phyloP scores from a whole-genome alignment of 2,329 filamentous ascomycete species.

The Aureobasidium zeae region DNA sequence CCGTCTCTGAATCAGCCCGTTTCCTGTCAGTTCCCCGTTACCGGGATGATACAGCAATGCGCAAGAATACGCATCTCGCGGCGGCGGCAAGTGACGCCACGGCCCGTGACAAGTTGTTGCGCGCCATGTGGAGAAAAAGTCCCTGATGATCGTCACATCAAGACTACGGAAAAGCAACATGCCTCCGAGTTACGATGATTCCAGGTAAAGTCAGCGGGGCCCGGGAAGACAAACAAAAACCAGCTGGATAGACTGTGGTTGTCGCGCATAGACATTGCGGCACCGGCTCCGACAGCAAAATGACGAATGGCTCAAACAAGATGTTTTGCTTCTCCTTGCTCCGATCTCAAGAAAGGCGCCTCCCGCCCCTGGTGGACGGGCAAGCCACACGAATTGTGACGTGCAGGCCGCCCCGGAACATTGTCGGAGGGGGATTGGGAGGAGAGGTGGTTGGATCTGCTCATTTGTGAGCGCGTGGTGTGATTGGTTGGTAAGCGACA shows the following conservation, averaged over 20 bases:
- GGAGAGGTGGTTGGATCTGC: constrained; percentile 14
- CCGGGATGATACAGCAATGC: constrained; percentile 12
- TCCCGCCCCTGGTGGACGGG: constrained; percentile 6
- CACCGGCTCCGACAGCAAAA: background rate
- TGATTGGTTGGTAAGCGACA: constrained; percentile 13
- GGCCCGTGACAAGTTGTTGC: constrained; percentile 11
- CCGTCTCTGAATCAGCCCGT: constrained; percentile 5
- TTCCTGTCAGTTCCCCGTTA: constrained; percentile 12
- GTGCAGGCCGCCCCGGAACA: constrained; percentile 11
- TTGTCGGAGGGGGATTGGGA: constrained; percentile 6
- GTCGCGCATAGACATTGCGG: background rate
- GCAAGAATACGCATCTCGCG: constrained; percentile 9
- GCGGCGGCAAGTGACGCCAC: constrained; percentile 12
- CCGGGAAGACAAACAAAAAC: constrained; percentile 2
- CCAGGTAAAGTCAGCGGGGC: too few species aligned
- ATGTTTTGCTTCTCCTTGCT: constrained; percentile 15
- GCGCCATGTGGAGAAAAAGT: background rate
- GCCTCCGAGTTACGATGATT: too few species aligned
- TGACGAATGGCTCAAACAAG: constrained; percentile 11
- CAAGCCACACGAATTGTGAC: constrained; percentile 14
- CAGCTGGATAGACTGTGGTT: background rate
- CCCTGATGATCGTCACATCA: background rate
- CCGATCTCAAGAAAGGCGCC: constrained; percentile 8
- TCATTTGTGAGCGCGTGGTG: constrained; percentile 6
- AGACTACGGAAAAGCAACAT: too few species aligned